Base-by-base conservation (phyloP, 2,329 filamentous ascomycete genomes). In the Trichoderma guizhouense region DNA sequence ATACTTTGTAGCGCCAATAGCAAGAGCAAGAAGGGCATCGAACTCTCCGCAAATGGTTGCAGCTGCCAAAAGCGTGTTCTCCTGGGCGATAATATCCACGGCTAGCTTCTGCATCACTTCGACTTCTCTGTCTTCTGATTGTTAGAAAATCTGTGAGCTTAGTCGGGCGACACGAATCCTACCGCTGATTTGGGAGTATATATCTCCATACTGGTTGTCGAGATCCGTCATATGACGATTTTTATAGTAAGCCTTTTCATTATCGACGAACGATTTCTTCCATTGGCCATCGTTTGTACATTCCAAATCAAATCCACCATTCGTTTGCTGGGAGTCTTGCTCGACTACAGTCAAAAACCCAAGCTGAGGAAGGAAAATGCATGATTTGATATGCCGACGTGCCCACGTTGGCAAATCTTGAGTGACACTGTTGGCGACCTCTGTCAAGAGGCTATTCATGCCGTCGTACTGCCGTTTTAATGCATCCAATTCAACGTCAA, bases 361-460 rank as follows among this genome's bases (percentile, higher is more conserved):
- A 47, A 98, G 88, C 77, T 97, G 94, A 0, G 95, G 95, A 73
- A 97, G 92, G 79, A 96, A 97, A 21, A 96, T 92, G 74, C 97
- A 97, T 69, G 95, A 95, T 39, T 86, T 84, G 15, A 91, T 82
- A 72, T 87, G 85, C 34, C 81, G 79, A 30, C 80, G 79, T 21
- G 85, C 85, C 85, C 86, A 86, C 72, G 87, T 84, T 1, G 94
- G 91, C 24, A 96, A 83, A 1, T 86, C 85, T 15, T 81, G 80
- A 0, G 88, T 87, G 71, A 97, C 84, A n/a, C 89, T 86, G 21
- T 85, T 83, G 6, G 91, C 90, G 2, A 94, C 89, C 68, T 89
- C 82, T 3, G 88, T 90, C 15, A 99, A 86, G 14, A 98, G 86
- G 72, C 87, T 86, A 69, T 92, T 91, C 76, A 98, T 88, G 0